Conservation (phyloP, 495 filamentous ascomycete genomes). For the Penicillium arizonense region DNA sequence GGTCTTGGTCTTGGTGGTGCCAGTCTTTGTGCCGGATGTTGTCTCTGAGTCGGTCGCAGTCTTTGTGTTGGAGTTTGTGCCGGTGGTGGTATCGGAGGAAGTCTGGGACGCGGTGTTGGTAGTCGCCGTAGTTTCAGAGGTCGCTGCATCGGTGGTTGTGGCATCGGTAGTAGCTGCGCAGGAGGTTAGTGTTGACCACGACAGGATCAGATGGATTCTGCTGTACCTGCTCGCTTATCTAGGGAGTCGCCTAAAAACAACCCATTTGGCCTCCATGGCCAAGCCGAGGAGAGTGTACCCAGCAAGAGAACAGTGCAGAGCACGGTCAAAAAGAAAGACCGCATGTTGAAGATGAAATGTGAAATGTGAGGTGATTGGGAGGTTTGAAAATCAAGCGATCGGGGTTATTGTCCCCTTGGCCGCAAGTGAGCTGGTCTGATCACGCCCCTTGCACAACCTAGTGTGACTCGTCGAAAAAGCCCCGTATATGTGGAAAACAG, state of each 20-base stretch:
- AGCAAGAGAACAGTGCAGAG: constrained; percentile 44
- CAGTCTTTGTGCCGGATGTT: constrained; percentile 8
- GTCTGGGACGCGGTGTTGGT: constrained; percentile 19
- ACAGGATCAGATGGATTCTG: background rate
- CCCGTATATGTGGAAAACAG: background rate
- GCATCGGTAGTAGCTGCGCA: constrained; percentile 19
- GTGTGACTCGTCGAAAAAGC: background rate
- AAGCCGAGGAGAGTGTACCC: constrained; percentile 46
- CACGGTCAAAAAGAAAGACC: constrained; percentile 29
- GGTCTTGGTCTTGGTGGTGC: constrained; percentile 33
- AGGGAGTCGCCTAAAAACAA: constrained; percentile 29
- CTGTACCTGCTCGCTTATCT: constrained; percentile 32
- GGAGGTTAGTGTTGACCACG: constrained; percentile 3
- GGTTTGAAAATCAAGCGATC: constrained; percentile 1
- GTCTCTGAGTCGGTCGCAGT: constrained; percentile 15
- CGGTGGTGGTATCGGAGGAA: constrained; percentile 15
- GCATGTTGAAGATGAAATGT: constrained; percentile 30
- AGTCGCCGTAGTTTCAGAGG: constrained; percentile 23
- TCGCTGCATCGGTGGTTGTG: background rate
- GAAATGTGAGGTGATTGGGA: background rate
- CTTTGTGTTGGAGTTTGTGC: constrained; percentile 19
- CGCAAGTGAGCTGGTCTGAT: background rate
- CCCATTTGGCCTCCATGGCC: constrained; percentile 44
- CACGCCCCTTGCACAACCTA: constrained; percentile 21
- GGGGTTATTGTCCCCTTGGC: background rate